Evolutionary conservation across 108 stramenopile species (phyloP), one percentile per base, ranked within the genome.

Genomic region (Hondaea fermentalgiana): DNA sequence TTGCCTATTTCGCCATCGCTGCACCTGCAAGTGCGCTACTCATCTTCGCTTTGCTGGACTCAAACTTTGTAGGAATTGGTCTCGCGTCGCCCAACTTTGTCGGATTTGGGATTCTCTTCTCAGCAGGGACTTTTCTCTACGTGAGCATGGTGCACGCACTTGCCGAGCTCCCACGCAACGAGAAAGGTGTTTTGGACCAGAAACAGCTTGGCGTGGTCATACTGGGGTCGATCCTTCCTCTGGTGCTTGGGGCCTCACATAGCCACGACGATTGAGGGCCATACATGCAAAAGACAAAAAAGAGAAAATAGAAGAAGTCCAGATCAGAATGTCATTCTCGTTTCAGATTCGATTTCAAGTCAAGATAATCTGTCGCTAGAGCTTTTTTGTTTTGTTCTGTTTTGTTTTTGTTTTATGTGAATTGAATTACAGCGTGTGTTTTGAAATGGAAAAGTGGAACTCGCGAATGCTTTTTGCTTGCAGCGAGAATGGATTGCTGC

Each of bases 71-170:
- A 6, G 76, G 49, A 10, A 8, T 83, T 83, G 76, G 76, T 6
- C 14, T 16, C 17, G 19, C 49, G 12, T 83, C 76, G 45, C 45
- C 51, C 51, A 16, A 23, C 25, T 53, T 53, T 23, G 1, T 83
- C 16, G 76, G 49, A 6, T 83, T 35, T 53, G 51, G 8, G 0
- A 53, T 83, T 47, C 76, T 83, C 28, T 53, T 83, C 23, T 83
- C 76, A 12, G 76, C 76, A 6, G 76, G 76, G 0, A 83, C 76
- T 3, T 83, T 83, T 53, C 51, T 83, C n/a, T 83, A 83, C 28
- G 76, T 83, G 51, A 53, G 76, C 49, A 25, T 83, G 51, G 76
- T 83, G n/a, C 76, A 83, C 51, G 76, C 76, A 16, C 28, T 83
- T 12, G n/a, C 10, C 6, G 76, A 83, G 6, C 76, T 83, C 76